Evolutionary conservation across 2,329 filamentous ascomycete genomes (phyloP).

Genomic region (Monilinia aucupariae): DNA sequence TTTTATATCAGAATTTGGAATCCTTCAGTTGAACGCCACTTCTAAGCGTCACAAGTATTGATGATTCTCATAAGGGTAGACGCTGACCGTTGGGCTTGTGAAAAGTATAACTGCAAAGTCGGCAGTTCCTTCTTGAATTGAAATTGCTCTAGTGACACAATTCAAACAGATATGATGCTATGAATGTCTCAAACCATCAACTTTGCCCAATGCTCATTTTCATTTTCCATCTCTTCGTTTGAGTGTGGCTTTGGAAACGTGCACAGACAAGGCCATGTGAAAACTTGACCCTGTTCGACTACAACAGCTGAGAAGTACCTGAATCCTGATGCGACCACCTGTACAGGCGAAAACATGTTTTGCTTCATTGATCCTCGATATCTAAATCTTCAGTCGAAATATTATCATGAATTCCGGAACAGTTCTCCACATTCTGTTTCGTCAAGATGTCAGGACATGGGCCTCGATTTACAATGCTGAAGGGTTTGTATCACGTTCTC

Average conservation of each 20-base stretch:
- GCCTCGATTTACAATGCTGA: neutral
- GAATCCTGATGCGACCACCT: conserved; percentile 4
- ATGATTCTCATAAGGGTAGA: neutral
- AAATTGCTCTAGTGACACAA: conserved; percentile 3
- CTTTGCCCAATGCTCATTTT: neutral
- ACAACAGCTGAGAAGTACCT: conserved; percentile 7
- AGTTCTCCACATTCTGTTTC: conserved; percentile 10
- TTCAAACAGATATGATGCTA: conserved; percentile 1
- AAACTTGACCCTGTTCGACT: conserved; percentile 15
- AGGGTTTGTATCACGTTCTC: neutral
- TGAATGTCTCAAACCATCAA: conserved; percentile 6
- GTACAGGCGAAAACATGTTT: conserved; percentile 8
- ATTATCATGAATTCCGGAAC: neutral
- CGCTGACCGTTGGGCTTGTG: neutral
- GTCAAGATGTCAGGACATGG: neutral
- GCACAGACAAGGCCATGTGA: conserved; percentile 12
- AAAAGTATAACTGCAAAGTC: neutral
- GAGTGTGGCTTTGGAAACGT: conserved; percentile 14
- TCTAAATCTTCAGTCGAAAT: neutral
- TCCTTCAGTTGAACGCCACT: neutral
- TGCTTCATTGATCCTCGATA: conserved; percentile 8
- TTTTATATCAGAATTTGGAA: neutral
- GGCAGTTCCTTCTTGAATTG: neutral
- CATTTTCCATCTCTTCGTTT: neutral
- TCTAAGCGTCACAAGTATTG: neutral